Evolutionary conservation across 257 asterid genomes (phyloP).

Genomic region (Solanum pinnatisectum): DNA sequence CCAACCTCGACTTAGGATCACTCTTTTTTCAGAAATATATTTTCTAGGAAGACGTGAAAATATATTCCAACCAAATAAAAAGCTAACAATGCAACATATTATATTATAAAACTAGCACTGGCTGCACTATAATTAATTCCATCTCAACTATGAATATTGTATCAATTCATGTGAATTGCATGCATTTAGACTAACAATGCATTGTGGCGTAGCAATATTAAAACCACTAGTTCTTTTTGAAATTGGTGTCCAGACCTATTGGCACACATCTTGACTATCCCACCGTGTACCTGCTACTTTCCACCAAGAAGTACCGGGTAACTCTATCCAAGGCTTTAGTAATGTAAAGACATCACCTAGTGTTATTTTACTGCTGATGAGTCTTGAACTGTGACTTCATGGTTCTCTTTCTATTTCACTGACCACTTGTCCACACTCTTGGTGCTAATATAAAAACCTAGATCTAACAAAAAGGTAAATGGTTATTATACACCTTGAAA

Average conservation of each 20-base stretch:
- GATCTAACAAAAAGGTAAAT: background rate
- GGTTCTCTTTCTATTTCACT: background rate
- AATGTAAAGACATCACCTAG: background rate
- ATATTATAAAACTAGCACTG: background rate
- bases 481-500: background rate
- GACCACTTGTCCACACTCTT: background rate
- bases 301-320: background rate
- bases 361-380: background rate
- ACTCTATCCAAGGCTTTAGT: background rate
- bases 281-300: background rate
- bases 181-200: background rate
- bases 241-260: background rate
- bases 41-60: background rate
- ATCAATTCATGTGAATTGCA: background rate
- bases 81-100: background rate
- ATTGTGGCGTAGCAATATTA: background rate
- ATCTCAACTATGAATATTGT: background rate
- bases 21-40: background rate
- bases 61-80: background rate
- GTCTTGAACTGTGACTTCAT: background rate
- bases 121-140: background rate
- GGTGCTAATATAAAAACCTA: background rate
- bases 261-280: background rate
- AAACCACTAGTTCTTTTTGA: background rate
- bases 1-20: background rate